Percentiles rank a stretch among this genome's conserved stretches.
phyloP scores from a whole-genome alignment of 129 eudicot genomes.

The Pseudognaphalium luteoalbum region DNA sequence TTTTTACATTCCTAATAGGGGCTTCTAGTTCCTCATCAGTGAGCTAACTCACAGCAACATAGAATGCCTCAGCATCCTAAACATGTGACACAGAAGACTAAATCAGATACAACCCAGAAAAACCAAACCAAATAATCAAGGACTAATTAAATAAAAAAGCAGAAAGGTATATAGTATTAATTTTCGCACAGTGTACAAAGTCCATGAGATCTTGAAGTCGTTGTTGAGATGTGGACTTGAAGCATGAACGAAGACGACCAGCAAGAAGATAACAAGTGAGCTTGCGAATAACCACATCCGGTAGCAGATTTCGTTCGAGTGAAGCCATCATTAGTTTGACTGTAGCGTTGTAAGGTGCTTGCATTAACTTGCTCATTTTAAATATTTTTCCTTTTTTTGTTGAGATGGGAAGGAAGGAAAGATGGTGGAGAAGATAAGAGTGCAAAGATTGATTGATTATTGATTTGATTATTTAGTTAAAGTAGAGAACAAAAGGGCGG shows the following conservation, averaged over 20 bases:
- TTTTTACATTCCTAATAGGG: not conserved
- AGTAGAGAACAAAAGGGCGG: too few relatives aligned
- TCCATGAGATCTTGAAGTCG: constrained; percentile 69
- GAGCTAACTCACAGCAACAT: not conserved
- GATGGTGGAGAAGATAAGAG: not conserved
- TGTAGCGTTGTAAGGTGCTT: constrained; percentile 70
- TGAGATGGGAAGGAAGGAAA: constrained; percentile 9
- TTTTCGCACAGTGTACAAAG: constrained; percentile 56
- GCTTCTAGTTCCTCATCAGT: not conserved
- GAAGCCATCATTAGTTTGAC: constrained; percentile 71
- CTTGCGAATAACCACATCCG: constrained; percentile 68
- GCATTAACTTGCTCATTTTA: constrained; percentile 48
- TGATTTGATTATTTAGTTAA: not conserved
- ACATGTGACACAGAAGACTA: not conserved
- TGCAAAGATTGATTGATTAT: too few relatives aligned
- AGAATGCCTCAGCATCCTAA: not conserved
- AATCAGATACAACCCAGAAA: not conserved
- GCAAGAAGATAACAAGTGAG: constrained; percentile 79
- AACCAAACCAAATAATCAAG: not conserved
- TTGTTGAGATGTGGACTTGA: constrained; percentile 50
- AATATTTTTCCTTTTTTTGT: not conserved
- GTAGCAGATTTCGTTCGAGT: constrained; percentile 80
- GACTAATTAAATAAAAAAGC: not conserved
- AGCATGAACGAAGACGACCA: constrained; percentile 77
- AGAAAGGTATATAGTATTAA: not conserved